Conservation (phyloP, 352 stramenopile genomes). For the Globisporangium barbulae region DNA sequence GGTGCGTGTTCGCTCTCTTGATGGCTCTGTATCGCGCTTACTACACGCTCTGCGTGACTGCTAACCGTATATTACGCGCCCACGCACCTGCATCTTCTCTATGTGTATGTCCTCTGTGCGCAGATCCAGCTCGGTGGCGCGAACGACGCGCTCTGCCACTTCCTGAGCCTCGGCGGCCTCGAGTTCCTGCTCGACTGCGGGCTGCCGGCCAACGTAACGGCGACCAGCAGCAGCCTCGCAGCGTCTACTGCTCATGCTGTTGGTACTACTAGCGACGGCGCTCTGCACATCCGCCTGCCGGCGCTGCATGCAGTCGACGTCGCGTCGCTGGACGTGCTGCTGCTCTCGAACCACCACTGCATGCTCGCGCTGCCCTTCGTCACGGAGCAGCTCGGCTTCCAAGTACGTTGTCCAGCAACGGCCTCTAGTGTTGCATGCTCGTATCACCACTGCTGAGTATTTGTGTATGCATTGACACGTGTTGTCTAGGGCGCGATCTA, state of each 20-base stretch:
- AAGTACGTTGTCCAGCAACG: constrained; percentile 20
- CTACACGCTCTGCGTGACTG: not conserved
- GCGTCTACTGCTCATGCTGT: not conserved
- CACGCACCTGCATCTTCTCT: not conserved
- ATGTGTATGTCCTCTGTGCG: no score
- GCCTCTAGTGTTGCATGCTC: not conserved
- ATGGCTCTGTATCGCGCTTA: not conserved
- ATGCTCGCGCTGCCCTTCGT: constrained; percentile 76
- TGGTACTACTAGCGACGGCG: not conserved
- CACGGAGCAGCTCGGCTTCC: constrained; percentile 68
- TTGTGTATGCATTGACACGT: not conserved
- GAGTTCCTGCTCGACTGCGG: constrained; percentile 83
- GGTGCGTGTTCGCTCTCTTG: not conserved
- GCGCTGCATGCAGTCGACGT: constrained; percentile 50
- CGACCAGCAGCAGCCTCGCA: constrained; percentile 11
- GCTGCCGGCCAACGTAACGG: constrained; percentile 18
- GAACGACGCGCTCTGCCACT: constrained; percentile 74
- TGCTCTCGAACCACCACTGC: constrained; percentile 72
- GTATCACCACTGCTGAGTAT: not conserved
- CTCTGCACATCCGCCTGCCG: constrained; percentile 32
- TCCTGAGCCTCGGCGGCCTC: constrained; percentile 73
- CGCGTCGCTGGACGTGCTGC: constrained; percentile 58
- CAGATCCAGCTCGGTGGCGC: constrained; percentile 76
- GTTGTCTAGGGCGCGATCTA: constrained; percentile 48
- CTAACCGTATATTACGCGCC: not conserved